Evolutionary conservation across 129 eudicot genomes (phyloP).

Genomic region (Cynara cardunculus): DNA sequence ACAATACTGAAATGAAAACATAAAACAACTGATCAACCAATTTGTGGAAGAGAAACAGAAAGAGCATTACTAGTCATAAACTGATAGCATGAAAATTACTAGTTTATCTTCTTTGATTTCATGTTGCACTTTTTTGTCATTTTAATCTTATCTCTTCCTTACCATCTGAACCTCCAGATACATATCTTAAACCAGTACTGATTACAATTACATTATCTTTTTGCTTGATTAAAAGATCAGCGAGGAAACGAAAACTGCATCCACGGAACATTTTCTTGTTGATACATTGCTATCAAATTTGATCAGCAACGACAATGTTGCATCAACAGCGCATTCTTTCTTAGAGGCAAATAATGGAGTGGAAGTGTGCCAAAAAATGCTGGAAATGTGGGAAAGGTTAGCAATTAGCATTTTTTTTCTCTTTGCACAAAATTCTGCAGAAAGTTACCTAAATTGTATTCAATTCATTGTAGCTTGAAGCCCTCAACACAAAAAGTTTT

Average conservation of each 20-base stretch:
- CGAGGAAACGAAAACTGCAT: conserved; percentile 19
- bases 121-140: no score
- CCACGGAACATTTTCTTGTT: conserved; percentile 45
- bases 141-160: no score
- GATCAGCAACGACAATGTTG: conserved; percentile 45
- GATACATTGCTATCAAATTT: conserved; percentile 54
- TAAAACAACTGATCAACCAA: no score
- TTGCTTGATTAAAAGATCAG: conserved; percentile 37
- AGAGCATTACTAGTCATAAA: no score
- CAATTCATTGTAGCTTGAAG: conserved; percentile 46
- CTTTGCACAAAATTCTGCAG: not conserved
- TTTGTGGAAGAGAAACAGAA: no score
- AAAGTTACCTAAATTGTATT: not conserved
- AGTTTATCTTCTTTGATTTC: no score
- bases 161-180: no score
- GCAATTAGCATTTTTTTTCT: not conserved
- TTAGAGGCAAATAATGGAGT: conserved; percentile 53
- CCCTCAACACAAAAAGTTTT: conserved; percentile 59
- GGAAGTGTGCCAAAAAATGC: conserved; percentile 58
- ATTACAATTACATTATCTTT: not conserved
- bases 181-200: not conserved
- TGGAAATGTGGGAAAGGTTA: conserved; percentile 59
- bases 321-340: conserved; percentile 54
- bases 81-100: no score
- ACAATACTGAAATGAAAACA: no score